A percentile compares a stretch with the other conserved stretches of the same genome.
phyloP scores from a whole-genome alignment of 805 yeast species.

The Metschnikowia dekortorum region DNA sequence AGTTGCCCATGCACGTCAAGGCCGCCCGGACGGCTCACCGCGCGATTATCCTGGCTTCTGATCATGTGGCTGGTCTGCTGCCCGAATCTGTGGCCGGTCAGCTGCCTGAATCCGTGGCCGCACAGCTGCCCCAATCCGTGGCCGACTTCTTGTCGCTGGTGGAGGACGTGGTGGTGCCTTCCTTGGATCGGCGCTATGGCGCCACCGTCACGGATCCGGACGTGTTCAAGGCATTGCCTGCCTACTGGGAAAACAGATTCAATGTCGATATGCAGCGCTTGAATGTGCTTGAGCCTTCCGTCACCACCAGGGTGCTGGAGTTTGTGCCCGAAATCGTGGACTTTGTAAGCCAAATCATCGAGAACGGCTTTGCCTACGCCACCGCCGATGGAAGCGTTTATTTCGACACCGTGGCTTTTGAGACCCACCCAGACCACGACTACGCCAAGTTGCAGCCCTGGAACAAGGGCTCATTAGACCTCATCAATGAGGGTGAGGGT shows the following conservation, averaged over 20 bases:
- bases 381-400: constrained; percentile 92
- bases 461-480: constrained; percentile 85
- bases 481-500: constrained; percentile 95
- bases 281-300: constrained; percentile 79
- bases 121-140: constrained; percentile 1
- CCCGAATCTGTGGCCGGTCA: constrained; percentile 6
- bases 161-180: constrained; percentile 74
- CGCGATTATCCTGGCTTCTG: constrained; percentile 29
- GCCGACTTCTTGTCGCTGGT: constrained; percentile 38
- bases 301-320: constrained; percentile 93
- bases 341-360: constrained; percentile 70
- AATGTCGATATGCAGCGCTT: constrained; percentile 81
- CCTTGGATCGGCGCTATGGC: constrained; percentile 69
- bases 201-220: constrained; percentile 77
- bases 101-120: constrained; percentile 1
- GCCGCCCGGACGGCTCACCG: constrained; percentile 53
- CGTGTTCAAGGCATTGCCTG: constrained; percentile 75
- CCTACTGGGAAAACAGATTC: constrained; percentile 83
- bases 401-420: constrained; percentile 84
- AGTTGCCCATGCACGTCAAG: constrained; percentile 76
- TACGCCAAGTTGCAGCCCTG: constrained; percentile 98
- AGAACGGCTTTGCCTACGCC: constrained; percentile 78
- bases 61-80: not conserved
- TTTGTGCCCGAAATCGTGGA: constrained; percentile 87
- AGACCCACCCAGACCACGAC: constrained; percentile 62